Conservation (phyloP, 1,284 basidiomycete species). For the Irpex lacteus region DNA sequence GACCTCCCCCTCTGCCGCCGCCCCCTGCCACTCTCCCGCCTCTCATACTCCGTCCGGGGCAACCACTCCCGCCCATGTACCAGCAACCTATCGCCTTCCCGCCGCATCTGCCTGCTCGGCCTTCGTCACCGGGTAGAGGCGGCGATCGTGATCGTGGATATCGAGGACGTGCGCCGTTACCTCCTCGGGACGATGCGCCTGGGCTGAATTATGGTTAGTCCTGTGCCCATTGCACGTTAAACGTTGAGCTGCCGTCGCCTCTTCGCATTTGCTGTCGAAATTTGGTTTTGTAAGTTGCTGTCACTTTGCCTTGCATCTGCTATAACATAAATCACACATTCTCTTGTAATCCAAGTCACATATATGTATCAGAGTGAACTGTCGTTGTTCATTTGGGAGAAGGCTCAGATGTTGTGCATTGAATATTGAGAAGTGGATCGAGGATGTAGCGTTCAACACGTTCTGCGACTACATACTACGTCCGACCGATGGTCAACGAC, state of each 20-base stretch:
- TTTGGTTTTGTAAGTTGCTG: constrained; percentile 1
- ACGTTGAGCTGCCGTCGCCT: background rate
- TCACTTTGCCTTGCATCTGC: constrained; percentile 1
- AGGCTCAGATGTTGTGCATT: no score
- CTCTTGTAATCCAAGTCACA: background rate
- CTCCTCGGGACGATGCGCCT: constrained; percentile 16
- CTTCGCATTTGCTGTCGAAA: constrained; percentile 2
- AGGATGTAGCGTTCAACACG: no score
- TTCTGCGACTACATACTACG: no score
- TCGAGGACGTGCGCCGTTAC: constrained; percentile 12
- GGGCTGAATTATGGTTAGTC: constrained; percentile 32
- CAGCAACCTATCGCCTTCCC: constrained; percentile 16
- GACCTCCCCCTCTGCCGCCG: constrained; percentile 3
- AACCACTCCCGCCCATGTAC: constrained; percentile 20
- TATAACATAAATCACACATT: background rate
- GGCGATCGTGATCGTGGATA: constrained; percentile 18
- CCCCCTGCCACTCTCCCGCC: constrained; percentile 9
- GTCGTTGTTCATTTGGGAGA: no score
- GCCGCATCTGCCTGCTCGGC: constrained; percentile 26
- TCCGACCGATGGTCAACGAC: no score
- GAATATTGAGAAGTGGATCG: no score
- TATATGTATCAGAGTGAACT: no score
- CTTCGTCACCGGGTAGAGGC: constrained; percentile 22
- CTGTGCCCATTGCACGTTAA: no score
- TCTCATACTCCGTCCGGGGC: constrained; percentile 15